Evolutionary conservation across 2,329 filamentous ascomycete genomes (phyloP), one percentile per base, ranked within the genome.

Genomic region (Penicillium hordei): DNA sequence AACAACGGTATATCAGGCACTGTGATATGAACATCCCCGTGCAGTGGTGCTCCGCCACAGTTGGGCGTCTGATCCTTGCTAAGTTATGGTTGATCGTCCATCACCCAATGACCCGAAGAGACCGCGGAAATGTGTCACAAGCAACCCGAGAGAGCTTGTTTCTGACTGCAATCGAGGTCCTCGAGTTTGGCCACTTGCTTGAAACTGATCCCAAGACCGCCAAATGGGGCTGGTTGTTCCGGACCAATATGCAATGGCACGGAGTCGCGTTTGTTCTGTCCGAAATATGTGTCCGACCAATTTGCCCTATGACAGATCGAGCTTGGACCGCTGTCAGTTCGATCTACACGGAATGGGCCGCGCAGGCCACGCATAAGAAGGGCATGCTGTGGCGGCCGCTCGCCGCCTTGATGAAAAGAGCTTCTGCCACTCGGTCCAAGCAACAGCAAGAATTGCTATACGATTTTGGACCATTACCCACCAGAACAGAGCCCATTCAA

Each of bases 81-180:
- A 93, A 92, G 74, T 86, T 92, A 79, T 90, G 87, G 77, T 80
- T 94, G 36, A 82, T 92, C 59, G 82, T 91, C 2, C 89, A 93
- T 67, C 87, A 93, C 65, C 89, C 89, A 0, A 82, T 88, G 66
- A 85, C 89, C 33, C 83, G 86, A 51, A 81, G 82, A 34, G 82
- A 72, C 38, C 62, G 85, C 27, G 81, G 80, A n/a, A 80, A 79
- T 27, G 77, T 89, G 8, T 82, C 85, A 0, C 80, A 83, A 49
- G 86, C 87, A 48, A 84, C 85, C 9, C 84, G 86, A 56, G 84
- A 91, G 60, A 86, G 86, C 57, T 79, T 93, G 1, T 90, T 91
- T 69, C 76, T 87, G 25, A 89, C 87, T 0, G 86, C 88, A 2
- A 82, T 93, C 27, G 89, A 93, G 66, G 86, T 92, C 27, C 82